A percentile compares a stretch with the other conserved stretches of the same genome.
Conservation (phyloP, 2,329 filamentous ascomycete species). For the Colletotrichum karsti region DNA sequence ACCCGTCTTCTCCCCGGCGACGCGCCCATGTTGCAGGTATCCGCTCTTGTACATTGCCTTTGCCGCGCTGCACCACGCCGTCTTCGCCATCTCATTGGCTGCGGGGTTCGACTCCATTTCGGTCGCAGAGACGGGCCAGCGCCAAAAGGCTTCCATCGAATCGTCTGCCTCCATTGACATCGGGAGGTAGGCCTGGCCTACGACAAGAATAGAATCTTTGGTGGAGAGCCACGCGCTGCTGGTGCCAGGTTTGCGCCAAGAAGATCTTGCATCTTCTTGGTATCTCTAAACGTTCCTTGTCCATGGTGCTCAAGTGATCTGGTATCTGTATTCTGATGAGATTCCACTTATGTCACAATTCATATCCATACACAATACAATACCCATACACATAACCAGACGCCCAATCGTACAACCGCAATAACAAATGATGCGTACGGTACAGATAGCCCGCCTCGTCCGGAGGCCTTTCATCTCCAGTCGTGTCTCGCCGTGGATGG, state of each 20-base stretch:
- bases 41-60: conserved; percentile 22
- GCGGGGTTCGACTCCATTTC: background rate
- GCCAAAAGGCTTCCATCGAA: conserved; percentile 14
- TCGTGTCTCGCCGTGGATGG: background rate
- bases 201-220: conserved; percentile 15
- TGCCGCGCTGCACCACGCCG: conserved; percentile 28
- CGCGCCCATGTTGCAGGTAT: conserved; percentile 23
- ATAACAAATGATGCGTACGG: conserved; percentile 3
- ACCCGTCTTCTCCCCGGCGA: conserved; percentile 15
- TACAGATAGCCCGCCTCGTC: background rate
- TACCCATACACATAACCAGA: background rate
- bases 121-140: conserved; percentile 16
- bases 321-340: conserved; percentile 11
- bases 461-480: background rate
- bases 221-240: conserved; percentile 2
- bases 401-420: conserved; percentile 12
- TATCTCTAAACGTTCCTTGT: background rate
- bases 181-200: background rate
- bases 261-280: background rate
- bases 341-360: conserved; percentile 8
- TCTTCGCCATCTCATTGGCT: conserved; percentile 3
- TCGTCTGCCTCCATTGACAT: background rate
- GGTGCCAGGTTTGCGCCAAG: background rate
- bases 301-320: conserved; percentile 1
- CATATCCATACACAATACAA: conserved; percentile 9